Percentiles rank a stretch among this genome's conserved stretches.
Evolutionary conservation across 306 rosid genomes (phyloP).

Genomic region (Vigna trinervia): DNA sequence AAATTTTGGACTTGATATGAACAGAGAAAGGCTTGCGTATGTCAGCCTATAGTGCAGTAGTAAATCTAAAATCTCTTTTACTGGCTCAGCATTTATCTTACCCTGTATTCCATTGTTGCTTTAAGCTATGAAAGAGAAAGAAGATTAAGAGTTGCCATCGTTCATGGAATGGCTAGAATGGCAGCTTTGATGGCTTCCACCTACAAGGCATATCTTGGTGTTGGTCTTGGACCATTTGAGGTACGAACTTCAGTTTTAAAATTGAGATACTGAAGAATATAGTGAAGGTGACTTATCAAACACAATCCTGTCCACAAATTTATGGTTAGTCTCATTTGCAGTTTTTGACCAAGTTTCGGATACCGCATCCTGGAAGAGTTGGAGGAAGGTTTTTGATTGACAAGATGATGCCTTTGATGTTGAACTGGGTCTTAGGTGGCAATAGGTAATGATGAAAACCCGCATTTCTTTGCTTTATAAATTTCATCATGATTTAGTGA

Average conservation of each 20-base stretch:
- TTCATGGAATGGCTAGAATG: slow-evolving; percentile 99
- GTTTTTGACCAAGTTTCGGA: slow-evolving; percentile 89
- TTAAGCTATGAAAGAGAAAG: slow-evolving; percentile 79
- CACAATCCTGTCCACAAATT: not conserved
- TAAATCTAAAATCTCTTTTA: slow-evolving; percentile 12
- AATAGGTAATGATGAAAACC: slow-evolving; percentile 64
- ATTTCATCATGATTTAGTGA: slow-evolving; percentile 27
- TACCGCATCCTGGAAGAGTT: slow-evolving; percentile 95
- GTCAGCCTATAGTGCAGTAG: no score
- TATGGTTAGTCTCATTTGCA: slow-evolving; percentile 45
- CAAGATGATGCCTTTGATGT: slow-evolving; percentile 85
- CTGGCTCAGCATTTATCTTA: slow-evolving; percentile 4
- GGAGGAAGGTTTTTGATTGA: slow-evolving; percentile 89
- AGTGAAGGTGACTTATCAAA: slow-evolving; percentile 23
- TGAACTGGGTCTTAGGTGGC: slow-evolving; percentile 97
- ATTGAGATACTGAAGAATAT: slow-evolving; percentile 21
- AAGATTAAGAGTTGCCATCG: slow-evolving; percentile 75
- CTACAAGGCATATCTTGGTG: slow-evolving; percentile 87
- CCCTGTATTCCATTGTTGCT: slow-evolving; percentile 19
- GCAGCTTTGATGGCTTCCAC: slow-evolving; percentile 98
- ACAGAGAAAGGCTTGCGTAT: not conserved
- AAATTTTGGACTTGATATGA: slow-evolving; percentile 17
- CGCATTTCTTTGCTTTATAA: slow-evolving; percentile 31
- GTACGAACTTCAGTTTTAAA: slow-evolving; percentile 49
- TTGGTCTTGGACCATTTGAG: slow-evolving; percentile 94